Conservation (phyloP, 2,329 filamentous ascomycete species). For the Emergomyces africanus region DNA sequence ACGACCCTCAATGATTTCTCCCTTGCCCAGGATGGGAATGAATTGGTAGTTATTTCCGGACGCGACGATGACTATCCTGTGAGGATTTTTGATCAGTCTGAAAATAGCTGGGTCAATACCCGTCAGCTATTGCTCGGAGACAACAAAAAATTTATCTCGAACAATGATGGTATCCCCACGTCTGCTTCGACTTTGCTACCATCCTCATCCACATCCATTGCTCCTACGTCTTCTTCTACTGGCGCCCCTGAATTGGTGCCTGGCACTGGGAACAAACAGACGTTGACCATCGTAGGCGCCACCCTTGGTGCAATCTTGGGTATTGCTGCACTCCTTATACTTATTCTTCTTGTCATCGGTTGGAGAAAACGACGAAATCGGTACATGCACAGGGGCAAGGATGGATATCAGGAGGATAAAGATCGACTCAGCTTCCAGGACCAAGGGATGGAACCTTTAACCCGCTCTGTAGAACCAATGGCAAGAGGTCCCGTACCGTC, state of each 20-base stretch:
- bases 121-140: slow-evolving; percentile 42
- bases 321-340: slow-evolving; percentile 54
- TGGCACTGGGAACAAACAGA: slow-evolving; percentile 16
- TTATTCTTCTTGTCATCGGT: slow-evolving; percentile 50
- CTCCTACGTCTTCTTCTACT: slow-evolving; percentile 18
- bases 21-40: slow-evolving; percentile 52
- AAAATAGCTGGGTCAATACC: slow-evolving; percentile 69
- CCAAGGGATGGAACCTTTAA: slow-evolving; percentile 31
- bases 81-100: slow-evolving; percentile 60
- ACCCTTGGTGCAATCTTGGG: slow-evolving; percentile 73
- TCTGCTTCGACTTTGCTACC: slow-evolving; percentile 2
- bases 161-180: slow-evolving; percentile 14
- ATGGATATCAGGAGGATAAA: slow-evolving; percentile 40
- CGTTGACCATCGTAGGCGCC: slow-evolving; percentile 59
- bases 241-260: slow-evolving; percentile 21
- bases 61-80: slow-evolving; percentile 56
- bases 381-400: slow-evolving; percentile 29
- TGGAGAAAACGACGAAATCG: slow-evolving; percentile 9
- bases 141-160: slow-evolving; percentile 25
- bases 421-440: slow-evolving; percentile 40
- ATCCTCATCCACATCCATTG: slow-evolving; percentile 11
- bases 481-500: slow-evolving; percentile 31
- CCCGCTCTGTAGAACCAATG: slow-evolving; percentile 32
- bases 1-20: slow-evolving; percentile 55
- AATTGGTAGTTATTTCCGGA: slow-evolving; percentile 65